phyloP scores from a whole-genome alignment of 164 flowering plant genomes.

The Umbilicus rupestris region DNA sequence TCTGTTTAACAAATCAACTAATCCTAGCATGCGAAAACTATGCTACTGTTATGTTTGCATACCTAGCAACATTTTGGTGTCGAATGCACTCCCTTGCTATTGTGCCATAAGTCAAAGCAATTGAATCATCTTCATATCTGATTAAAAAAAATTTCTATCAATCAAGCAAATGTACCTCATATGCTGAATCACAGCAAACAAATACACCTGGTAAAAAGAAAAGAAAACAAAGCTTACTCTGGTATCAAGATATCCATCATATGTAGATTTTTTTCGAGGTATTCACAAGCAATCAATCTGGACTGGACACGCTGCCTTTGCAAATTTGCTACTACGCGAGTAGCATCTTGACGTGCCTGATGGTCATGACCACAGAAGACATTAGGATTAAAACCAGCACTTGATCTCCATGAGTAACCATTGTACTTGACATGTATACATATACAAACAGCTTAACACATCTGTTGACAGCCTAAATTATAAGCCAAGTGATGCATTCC shows the following conservation, averaged over 20 bases:
- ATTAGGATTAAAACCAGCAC: no score
- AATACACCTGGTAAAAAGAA: not conserved
- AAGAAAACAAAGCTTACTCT: slow-evolving; percentile 34
- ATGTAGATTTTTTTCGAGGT: slow-evolving; percentile 82
- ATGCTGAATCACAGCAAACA: not conserved
- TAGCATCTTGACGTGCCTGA: slow-evolving; percentile 6
- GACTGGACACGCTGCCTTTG: slow-evolving; percentile 40
- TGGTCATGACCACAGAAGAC: not conserved
- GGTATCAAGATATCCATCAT: slow-evolving; percentile 65
- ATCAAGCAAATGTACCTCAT: not conserved
- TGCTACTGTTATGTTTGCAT: slow-evolving; percentile 8
- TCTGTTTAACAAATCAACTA: not conserved
- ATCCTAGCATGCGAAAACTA: not conserved
- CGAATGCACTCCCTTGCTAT: slow-evolving; percentile 97
- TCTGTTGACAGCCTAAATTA: no score
- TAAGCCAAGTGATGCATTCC: no score
- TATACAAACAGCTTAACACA: no score
- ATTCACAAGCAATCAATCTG: slow-evolving; percentile 84
- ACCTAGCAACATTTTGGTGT: slow-evolving; percentile 82
- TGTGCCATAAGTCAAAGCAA: slow-evolving; percentile 88
- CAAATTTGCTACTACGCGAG: slow-evolving; percentile 1
- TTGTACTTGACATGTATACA: no score
- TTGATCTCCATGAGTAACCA: no score
- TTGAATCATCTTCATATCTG: slow-evolving; percentile 66
- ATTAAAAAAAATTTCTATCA: not conserved